Conservation (phyloP, 768 basidiomycete species). For the Lentinula sp. region DNA sequence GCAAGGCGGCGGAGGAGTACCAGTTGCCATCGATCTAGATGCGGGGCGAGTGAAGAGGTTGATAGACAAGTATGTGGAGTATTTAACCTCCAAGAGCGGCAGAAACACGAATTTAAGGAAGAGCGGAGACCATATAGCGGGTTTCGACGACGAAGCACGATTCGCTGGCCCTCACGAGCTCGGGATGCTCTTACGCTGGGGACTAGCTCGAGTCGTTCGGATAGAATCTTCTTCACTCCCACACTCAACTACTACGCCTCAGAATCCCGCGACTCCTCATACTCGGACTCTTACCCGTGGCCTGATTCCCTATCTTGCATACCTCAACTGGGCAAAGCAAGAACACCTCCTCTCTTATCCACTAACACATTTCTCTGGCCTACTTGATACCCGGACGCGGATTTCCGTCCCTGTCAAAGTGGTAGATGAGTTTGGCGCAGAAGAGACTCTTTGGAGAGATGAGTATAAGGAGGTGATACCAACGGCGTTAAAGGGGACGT, state of each 20-base stretch:
- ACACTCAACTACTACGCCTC: too few relatives aligned
- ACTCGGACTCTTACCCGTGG: not conserved
- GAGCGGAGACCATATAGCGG: too few relatives aligned
- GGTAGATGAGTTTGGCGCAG: not conserved
- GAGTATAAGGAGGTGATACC: slow-evolving; percentile 29
- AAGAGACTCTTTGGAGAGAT: not conserved
- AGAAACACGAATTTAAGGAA: not conserved
- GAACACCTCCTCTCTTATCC: slow-evolving; percentile 48
- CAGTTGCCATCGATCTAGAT: not conserved
- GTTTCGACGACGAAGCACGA: slow-evolving; percentile 58
- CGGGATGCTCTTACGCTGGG: slow-evolving; percentile 92
- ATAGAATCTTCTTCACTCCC: slow-evolving; percentile 23
- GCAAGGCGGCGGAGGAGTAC: not conserved
- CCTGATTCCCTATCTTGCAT: slow-evolving; percentile 1
- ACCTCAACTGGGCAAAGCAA: slow-evolving; percentile 3
- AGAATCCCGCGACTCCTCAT: not conserved
- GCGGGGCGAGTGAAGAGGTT: not conserved
- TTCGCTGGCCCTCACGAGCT: slow-evolving; percentile 86
- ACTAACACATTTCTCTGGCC: slow-evolving; percentile 62
- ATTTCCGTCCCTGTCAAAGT: not conserved
- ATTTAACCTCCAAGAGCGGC: not conserved
- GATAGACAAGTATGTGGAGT: not conserved
- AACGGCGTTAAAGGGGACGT: slow-evolving; percentile 48
- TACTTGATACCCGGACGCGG: slow-evolving; percentile 30
- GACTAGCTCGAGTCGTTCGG: slow-evolving; percentile 71